Base-by-base conservation (phyloP, 305 asterid species). In the Fraxinus albicans region DNA sequence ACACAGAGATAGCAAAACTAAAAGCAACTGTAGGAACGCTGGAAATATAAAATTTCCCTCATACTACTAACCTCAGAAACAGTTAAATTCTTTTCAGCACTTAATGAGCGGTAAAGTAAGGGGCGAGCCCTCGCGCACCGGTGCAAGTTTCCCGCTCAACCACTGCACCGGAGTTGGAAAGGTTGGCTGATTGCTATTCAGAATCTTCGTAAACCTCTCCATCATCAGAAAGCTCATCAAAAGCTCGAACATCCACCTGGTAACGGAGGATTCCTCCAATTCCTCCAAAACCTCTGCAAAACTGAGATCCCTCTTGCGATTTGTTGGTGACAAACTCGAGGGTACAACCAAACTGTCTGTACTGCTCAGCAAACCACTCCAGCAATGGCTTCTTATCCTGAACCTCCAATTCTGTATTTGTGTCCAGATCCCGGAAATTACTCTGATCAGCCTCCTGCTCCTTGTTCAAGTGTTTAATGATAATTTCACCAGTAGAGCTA, bases 251-350 rank as follows among this genome's bases (percentile, higher is more conserved):
- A 85, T 93, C 97, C 84, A 93, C 47, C 91, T 90, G 94, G 81
- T 93, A 93, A 13, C 95, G 92, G 21, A 93, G 84, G 65, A 92
- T 86, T 2, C 94, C 96, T 38, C 96, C 96, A n/a, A 92, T 91
- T 21, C 96, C 96, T 72, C 96, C 96, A 85, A 92, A 92, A 34
- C 96, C 96, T 77, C 94, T 78, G 79, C 96, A 92, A 82, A 92
- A 92, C 87, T 92, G 96, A 77, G 94, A 91, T 15, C 96, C 96
- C 82, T 92, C 94, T 77, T 91, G 94, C 8, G 96, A 92, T 80
- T 87, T 92, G 80, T 91, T 91, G 36, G 94, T 90, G 25, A 92
- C 95, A 70, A 92, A 89, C 87, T 90, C 95, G 21, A 92, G 88
- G 1, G 89, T 83, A 80, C 96, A 92, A 42, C 96, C 96, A 87